Conservation (phyloP, 768 basidiomycete species). For the Coprinellus micaceus region DNA sequence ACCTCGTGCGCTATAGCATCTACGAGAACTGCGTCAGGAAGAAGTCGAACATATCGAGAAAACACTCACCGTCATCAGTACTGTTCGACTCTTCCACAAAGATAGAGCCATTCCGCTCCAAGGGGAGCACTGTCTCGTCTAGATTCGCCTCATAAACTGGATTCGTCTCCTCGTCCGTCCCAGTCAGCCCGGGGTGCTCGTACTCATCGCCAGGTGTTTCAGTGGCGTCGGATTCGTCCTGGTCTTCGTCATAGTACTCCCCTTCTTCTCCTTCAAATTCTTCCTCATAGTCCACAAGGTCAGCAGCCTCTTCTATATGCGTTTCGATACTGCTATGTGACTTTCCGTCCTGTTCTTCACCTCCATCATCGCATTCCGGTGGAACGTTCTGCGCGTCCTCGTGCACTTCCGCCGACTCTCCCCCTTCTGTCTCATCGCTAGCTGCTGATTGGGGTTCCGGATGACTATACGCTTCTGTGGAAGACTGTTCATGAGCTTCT, state of each 20-base stretch:
- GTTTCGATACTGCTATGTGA: no score
- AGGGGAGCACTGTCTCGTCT: no score
- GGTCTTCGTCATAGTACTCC: conserved; percentile 4
- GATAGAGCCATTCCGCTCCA: no score
- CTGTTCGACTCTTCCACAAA: no score
- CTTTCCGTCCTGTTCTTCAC: no score
- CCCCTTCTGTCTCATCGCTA: background rate
- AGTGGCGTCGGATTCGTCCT: conserved; percentile 1
- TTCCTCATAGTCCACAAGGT: conserved; percentile 9
- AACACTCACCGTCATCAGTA: background rate
- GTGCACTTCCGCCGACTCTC: background rate
- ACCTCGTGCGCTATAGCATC: background rate
- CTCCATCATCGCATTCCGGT: no score
- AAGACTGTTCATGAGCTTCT: no score
- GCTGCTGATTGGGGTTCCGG: no score
- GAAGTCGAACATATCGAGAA: background rate
- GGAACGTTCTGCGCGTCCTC: background rate
- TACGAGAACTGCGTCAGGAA: background rate
- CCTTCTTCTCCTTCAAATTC: conserved; percentile 5
- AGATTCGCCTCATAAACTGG: background rate
- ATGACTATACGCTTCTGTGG: no score
- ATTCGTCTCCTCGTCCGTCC: background rate
- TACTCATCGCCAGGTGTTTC: background rate
- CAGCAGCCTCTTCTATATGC: background rate
- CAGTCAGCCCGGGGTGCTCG: no score